Conservation (phyloP, 371 early-diverging fungal species). For the Apophysomyces ossiformis region DNA sequence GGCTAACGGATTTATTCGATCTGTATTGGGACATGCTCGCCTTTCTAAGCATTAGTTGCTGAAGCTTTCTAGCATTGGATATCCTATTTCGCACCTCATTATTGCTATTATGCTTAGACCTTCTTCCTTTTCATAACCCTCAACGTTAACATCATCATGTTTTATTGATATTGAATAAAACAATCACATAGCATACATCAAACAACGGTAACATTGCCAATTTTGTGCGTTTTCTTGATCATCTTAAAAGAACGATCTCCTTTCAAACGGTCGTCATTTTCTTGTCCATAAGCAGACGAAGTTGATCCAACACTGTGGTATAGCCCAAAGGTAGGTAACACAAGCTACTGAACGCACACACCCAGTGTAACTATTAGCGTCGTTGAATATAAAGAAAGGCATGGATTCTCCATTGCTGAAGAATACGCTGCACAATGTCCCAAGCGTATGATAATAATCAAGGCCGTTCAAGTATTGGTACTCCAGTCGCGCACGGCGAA, state of each 20-base stretch:
- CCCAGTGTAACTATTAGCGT: constrained; percentile 13
- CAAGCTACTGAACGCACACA: constrained; percentile 6
- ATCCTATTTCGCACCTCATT: no score
- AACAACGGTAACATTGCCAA: not conserved
- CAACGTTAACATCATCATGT: no score
- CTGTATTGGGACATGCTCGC: no score
- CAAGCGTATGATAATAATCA: not conserved
- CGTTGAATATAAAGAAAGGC: constrained; percentile 12
- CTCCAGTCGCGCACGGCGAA: constrained; percentile 8
- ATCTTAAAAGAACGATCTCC: not conserved
- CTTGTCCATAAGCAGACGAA: constrained; percentile 10
- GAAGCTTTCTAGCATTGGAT: no score
- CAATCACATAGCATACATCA: no score
- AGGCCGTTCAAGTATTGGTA: constrained; percentile 12
- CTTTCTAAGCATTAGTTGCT: no score
- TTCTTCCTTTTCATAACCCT: no score
- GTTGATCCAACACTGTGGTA: constrained; percentile 4
- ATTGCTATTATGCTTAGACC: no score
- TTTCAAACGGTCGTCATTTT: not conserved
- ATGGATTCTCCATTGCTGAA: not conserved
- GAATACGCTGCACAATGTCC: not conserved
- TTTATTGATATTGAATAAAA: no score
- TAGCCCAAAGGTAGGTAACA: constrained; percentile 2
- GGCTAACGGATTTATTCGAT: no score
- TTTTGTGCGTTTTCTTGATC: not conserved